Evolutionary conservation across 2,329 filamentous ascomycete genomes (phyloP).

Genomic region (Achaetomium macrosporum): DNA sequence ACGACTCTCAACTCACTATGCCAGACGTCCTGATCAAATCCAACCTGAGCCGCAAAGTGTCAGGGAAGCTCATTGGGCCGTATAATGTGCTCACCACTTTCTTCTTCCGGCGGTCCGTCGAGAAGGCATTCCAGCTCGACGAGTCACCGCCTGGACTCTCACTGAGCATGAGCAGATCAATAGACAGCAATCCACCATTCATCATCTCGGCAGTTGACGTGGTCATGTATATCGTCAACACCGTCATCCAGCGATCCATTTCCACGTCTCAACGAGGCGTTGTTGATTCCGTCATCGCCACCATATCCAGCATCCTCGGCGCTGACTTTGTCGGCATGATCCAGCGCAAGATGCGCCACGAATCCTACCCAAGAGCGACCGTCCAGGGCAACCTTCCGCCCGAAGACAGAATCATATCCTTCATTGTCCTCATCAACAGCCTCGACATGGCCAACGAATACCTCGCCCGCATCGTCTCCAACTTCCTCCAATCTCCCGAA

Average conservation of each 20-base stretch:
- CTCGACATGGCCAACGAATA: constrained; percentile 91
- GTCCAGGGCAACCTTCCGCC: constrained; percentile 78
- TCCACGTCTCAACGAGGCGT: constrained; percentile 79
- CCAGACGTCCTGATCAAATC: constrained; percentile 74
- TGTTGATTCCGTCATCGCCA: constrained; percentile 70
- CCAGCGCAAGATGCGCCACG: constrained; percentile 94
- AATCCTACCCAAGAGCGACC: constrained; percentile 77
- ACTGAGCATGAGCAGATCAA: constrained; percentile 63
- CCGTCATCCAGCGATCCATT: constrained; percentile 79
- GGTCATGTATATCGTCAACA: constrained; percentile 98
- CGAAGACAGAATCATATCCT: constrained; percentile 81
- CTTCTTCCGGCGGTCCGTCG: constrained; percentile 92
- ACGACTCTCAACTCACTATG: constrained; percentile 54
- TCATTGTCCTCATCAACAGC: constrained; percentile 92
- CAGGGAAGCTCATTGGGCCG: constrained; percentile 65
- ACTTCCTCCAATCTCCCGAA: constrained; percentile 47
- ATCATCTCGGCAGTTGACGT: constrained; percentile 96
- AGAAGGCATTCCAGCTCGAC: constrained; percentile 96
- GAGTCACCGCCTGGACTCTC: constrained; percentile 77
- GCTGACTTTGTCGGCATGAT: constrained; percentile 95
- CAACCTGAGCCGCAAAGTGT: constrained; percentile 72
- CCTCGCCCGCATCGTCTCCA: constrained; percentile 73
- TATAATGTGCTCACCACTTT: constrained; percentile 94
- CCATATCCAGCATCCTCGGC: constrained; percentile 71
- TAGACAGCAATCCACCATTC: constrained; percentile 75